Conservation (phyloP, 1,139 yeast genomes). For the Debaryomyces subglobosus region DNA sequence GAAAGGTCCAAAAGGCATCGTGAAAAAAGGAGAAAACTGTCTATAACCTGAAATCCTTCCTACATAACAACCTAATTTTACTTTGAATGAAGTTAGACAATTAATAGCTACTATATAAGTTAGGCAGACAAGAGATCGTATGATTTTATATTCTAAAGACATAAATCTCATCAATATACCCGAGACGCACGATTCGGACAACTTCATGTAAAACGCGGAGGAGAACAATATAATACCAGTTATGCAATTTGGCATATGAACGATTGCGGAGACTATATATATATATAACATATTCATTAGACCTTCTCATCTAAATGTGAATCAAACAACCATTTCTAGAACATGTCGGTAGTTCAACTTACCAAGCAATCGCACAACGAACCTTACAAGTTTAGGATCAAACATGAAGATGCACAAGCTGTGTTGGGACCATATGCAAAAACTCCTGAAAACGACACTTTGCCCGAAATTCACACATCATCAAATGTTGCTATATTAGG, state of each 20-base stretch:
- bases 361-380: slow-evolving; percentile 35
- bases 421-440: slow-evolving; percentile 29
- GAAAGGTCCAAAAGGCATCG: too few relatives aligned
- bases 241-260: neutral
- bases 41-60: too few relatives aligned
- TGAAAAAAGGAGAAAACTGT: too few relatives aligned
- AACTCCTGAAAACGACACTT: slow-evolving; percentile 18
- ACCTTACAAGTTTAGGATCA: slow-evolving; percentile 37
- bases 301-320: neutral
- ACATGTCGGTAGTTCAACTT: slow-evolving; percentile 15
- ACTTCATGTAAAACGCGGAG: neutral
- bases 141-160: neutral
- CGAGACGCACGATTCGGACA: neutral
- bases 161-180: neutral
- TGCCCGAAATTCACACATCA: slow-evolving; percentile 26
- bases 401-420: slow-evolving; percentile 29
- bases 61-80: too few relatives aligned
- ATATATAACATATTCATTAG: neutral
- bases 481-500: slow-evolving; percentile 48
- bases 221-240: neutral
- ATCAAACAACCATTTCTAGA: neutral
- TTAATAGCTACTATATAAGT: too few relatives aligned
- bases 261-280: neutral
- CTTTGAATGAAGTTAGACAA: too few relatives aligned
- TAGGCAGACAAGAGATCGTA: neutral